Evolutionary conservation across 2,329 filamentous ascomycete genomes (phyloP), one percentile per base, ranked within the genome.

Genomic region (Amauroascus verrucosus): DNA sequence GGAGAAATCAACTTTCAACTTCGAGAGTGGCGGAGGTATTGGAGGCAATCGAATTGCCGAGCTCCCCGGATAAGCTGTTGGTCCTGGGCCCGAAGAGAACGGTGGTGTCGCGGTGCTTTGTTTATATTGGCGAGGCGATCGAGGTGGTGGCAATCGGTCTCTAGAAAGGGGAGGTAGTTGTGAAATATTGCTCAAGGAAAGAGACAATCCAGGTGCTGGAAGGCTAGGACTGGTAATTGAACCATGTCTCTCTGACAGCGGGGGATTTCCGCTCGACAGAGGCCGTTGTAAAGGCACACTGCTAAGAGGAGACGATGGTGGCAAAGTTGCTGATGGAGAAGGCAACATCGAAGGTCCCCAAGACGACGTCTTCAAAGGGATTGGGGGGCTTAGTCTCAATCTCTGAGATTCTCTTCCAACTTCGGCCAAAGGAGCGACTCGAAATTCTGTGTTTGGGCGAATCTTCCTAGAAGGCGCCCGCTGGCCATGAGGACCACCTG

Each of bases 401-500:
- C 44, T 55, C 13, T 43, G 49, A 33, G 49, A 33, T 48, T 55
- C 57, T n/a, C 38, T 30, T 20, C 48, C 49, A 44, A 35, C 11
- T 24, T 54, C 32, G n/a, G 20, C 48, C 30, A 26, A 35, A 44
- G 51, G 20, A n/a, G 43, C 18, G 11, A 49, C 13, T 22, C 50
- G 56, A 38, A 48, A 55, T 26, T 59, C 56, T 11, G 54, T 58
- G 28, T 49, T 57, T 5, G 58, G 56, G 11, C 58, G 53, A 37
- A 59, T 57, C 51, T 59, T 55, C 26, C 58, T 38, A 2, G 58
- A 54, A 3, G 53, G 43, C 30, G 41, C 48, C 28, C 58, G 43
- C 20, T 51, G 48, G 45, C 46, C 41, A 30, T 49, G 46, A n/a
- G 50, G 43, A 18, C 30, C 40, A 7, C 26, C 46, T 11, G 52